Conservation (phyloP, 768 basidiomycete genomes). For the Leccinum variicolor region DNA sequence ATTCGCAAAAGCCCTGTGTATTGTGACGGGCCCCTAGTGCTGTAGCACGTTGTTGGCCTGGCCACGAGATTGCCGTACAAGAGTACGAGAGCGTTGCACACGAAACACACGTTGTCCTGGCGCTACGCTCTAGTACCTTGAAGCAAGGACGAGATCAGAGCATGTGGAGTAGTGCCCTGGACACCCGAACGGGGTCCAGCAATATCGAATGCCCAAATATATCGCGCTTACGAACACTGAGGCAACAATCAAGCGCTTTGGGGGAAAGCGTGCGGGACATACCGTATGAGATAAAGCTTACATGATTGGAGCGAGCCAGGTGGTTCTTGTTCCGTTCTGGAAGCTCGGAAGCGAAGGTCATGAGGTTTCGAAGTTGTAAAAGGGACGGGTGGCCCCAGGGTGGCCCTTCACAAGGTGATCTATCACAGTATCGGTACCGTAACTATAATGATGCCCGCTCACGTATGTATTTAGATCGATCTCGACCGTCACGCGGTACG, state of each 20-base stretch:
- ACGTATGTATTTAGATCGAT: slow-evolving; percentile 22
- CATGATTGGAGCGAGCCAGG: slow-evolving; percentile 16
- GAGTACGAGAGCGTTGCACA: slow-evolving; percentile 7
- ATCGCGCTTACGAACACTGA: slow-evolving; percentile 5
- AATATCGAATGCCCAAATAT: background rate
- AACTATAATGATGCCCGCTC: slow-evolving; percentile 29
- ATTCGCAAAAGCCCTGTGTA: slow-evolving; percentile 10
- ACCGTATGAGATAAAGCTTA: slow-evolving; percentile 7
- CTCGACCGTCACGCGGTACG: slow-evolving; percentile 23
- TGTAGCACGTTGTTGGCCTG: slow-evolving; percentile 3
- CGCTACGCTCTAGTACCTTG: background rate
- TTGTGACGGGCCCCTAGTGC: slow-evolving; percentile 13
- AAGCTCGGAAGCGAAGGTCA: slow-evolving; percentile 24
- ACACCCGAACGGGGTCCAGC: background rate
- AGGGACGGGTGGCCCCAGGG: slow-evolving; percentile 4
- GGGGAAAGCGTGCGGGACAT: background rate
- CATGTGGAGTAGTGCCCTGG: background rate
- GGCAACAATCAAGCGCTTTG: slow-evolving; percentile 1
- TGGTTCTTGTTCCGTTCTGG: slow-evolving; percentile 22
- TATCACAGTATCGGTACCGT: slow-evolving; percentile 29
- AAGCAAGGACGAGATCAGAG: slow-evolving; percentile 1
- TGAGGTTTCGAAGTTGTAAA: slow-evolving; percentile 17
- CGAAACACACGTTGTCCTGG: slow-evolving; percentile 17
- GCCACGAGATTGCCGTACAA: slow-evolving; percentile 6
- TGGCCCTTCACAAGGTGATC: slow-evolving; percentile 19